Base-by-base conservation (phyloP, 192 early-diverging fungal genomes). In the Funneliformis mosseae region DNA sequence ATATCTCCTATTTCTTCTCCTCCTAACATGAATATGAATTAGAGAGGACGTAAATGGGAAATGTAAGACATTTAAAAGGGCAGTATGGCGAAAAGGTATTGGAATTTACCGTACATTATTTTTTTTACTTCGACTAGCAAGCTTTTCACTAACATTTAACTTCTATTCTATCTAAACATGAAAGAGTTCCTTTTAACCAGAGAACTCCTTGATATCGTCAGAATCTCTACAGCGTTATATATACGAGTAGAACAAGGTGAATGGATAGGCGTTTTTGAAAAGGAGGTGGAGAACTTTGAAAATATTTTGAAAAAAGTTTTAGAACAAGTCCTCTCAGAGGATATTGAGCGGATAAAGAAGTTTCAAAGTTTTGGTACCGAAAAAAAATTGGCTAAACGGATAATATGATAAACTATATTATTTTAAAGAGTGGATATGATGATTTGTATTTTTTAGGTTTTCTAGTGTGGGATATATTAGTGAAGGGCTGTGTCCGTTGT, bases 361-460 rank as follows among this genome's bases (percentile, higher is more conserved):
- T 39, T 71, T 71, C 43, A 45, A 45, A 45, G 43, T 45, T 45
- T 45, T 45, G 43, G 5, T 45, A 45, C 69, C 0, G 69, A 12
- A 71, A 71, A 71, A 71, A 71, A 71, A 38, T 71, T 71, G 3
- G 69, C 68, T 6, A 70, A 70, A 70, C 68, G 23, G 68, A 23
- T 71, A 71, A 70, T 1, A 39, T 28, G 38, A 39, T 70, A 70
- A 70, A 23, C 16, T 5, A 23, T 23, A 23, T 63, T 63, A 63
- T 63, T 45, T 45, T 45, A 1, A 45, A 4, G 43, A 45, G 5
- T 45, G 43, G 43, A 63, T 63, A 63, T 63, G 61, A 63, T 63
- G 61, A 23, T 27, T 23, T 63, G 68, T 33, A 33, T n/a, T 33
- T 33, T 33, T 33, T 33, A 33, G 33, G 33, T 33, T 33, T 33